Percentiles rank a stretch among this genome's conserved stretches.
Evolutionary conservation across 2,329 filamentous ascomycete genomes (phyloP).

Genomic region (Cytospora schulzeri): DNA sequence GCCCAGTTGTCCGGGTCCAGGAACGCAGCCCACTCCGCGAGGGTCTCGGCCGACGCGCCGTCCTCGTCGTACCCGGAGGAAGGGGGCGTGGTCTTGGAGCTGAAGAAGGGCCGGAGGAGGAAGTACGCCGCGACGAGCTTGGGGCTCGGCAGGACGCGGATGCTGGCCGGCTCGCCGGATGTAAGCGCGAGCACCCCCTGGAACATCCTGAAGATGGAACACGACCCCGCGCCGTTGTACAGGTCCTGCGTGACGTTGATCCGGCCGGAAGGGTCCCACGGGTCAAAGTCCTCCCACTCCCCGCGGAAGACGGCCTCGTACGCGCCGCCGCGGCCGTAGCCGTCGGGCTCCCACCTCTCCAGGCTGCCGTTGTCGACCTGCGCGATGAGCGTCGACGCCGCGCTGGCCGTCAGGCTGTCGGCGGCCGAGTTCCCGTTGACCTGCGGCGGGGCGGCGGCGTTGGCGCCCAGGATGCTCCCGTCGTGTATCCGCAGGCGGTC

Average conservation of each 20-base stretch:
- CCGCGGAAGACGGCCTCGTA: slow-evolving; percentile 58
- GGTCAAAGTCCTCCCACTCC: slow-evolving; percentile 58
- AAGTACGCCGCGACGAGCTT: slow-evolving; percentile 52
- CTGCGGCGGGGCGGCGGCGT: slow-evolving; percentile 36
- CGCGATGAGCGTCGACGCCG: slow-evolving; percentile 58
- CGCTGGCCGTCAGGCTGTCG: slow-evolving; percentile 32
- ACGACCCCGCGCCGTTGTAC: slow-evolving; percentile 60
- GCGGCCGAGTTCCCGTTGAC: slow-evolving; percentile 37
- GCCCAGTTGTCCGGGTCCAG: slow-evolving; percentile 49
- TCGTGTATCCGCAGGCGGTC: slow-evolving; percentile 70
- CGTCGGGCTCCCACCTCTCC: slow-evolving; percentile 71
- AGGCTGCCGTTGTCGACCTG: slow-evolving; percentile 72
- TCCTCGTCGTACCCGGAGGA: slow-evolving; percentile 33
- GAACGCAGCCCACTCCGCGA: slow-evolving; percentile 51
- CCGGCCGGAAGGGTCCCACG: slow-evolving; percentile 57
- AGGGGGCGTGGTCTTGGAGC: slow-evolving; percentile 46
- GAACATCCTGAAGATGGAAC: slow-evolving; percentile 62
- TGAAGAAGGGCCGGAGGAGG: slow-evolving; percentile 56
- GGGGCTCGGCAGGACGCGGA: slow-evolving; percentile 50
- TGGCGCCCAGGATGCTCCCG: slow-evolving; percentile 41
- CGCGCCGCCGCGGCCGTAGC: slow-evolving; percentile 62
- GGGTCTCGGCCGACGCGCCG: slow-evolving; percentile 37
- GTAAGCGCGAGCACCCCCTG: slow-evolving; percentile 59
- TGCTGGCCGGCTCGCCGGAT: slow-evolving; percentile 51
- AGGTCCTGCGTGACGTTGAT: slow-evolving; percentile 56